These are phyloP conservation scores for Exophiala lecanii-corni DNA, from an alignment of 2,329 filamentous ascomycete genomes.

Conservation along the genomic window DNA sequence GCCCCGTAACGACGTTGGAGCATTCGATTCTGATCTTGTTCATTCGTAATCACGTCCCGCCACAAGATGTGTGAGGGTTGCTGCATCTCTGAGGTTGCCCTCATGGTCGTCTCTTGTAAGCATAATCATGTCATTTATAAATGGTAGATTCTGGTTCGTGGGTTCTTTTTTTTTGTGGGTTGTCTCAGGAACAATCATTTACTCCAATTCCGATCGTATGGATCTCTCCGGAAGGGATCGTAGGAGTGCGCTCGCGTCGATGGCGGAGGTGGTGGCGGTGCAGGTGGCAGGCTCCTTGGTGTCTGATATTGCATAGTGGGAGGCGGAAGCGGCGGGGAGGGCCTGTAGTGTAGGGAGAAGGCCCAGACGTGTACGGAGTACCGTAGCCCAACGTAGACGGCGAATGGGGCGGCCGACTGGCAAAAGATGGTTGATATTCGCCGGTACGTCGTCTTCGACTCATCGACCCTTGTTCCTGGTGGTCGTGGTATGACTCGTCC, in stretches of 20 bases:
- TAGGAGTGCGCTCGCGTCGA: conserved; percentile 20
- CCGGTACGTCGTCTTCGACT: conserved; percentile 23
- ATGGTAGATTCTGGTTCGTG: no score
- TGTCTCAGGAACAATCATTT: no score
- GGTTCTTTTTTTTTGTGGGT: no score
- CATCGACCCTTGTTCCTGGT: conserved; percentile 16
- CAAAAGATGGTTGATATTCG: conserved; percentile 24
- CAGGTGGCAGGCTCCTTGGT: conserved; percentile 15
- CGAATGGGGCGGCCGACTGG: conserved; percentile 10
- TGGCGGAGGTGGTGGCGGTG: conserved; percentile 11
- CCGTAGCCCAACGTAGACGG: conserved; percentile 13
- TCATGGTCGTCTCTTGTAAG: conserved; percentile 23
- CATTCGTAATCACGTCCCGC: conserved; percentile 19
- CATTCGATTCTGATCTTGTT: conserved; percentile 15
- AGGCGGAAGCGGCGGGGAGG: conserved; percentile 16
- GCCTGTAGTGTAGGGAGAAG: no score
- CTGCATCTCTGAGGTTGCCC: conserved; percentile 22
- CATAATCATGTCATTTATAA: conserved; percentile 21
- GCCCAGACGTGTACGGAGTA: conserved; percentile 8
- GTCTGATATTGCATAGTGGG: conserved; percentile 13
- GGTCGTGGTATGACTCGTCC: conserved; percentile 21
- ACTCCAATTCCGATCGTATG: conserved; percentile 17
- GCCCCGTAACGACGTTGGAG: conserved; percentile 18
- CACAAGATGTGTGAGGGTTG: conserved; percentile 10
- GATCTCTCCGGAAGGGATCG: conserved; percentile 24